These are phyloP conservation scores for Aspergillus sp. DNA, from an alignment of 2,329 filamentous ascomycete genomes.

Conservation along the genomic window DNA sequence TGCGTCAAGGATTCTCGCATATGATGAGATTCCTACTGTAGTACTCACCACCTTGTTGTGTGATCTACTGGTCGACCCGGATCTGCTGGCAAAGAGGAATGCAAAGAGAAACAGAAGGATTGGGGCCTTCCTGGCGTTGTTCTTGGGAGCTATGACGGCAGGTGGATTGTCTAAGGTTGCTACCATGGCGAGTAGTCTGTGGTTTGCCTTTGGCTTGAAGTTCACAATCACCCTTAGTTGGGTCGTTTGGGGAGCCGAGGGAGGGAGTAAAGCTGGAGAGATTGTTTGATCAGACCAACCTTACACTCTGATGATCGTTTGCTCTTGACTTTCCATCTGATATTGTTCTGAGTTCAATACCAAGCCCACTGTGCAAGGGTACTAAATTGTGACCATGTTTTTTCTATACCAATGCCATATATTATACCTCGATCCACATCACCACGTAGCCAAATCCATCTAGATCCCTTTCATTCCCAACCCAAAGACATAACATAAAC, in stretches of 20 bases:
- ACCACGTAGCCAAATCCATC: too few relatives aligned
- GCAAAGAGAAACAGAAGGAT: slow-evolving; percentile 39
- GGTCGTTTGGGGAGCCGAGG: slow-evolving; percentile 37
- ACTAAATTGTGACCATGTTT: too few relatives aligned
- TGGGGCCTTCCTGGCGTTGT: slow-evolving; percentile 40
- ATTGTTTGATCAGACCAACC: neutral
- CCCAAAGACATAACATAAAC: too few relatives aligned
- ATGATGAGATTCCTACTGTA: slow-evolving; percentile 46
- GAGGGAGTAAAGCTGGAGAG: slow-evolving; percentile 7
- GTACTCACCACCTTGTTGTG: slow-evolving; percentile 45
- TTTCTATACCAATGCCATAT: too few relatives aligned
- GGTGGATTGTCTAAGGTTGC: slow-evolving; percentile 42
- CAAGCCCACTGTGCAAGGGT: too few relatives aligned
- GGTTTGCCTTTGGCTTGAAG: slow-evolving; percentile 45
- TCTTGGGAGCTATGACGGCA: slow-evolving; percentile 44
- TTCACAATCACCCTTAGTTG: slow-evolving; percentile 36
- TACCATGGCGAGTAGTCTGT: slow-evolving; percentile 41
- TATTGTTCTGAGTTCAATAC: neutral
- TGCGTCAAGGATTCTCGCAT: slow-evolving; percentile 38
- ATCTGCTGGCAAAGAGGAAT: slow-evolving; percentile 31
- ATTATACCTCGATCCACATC: too few relatives aligned
- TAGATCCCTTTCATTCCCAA: too few relatives aligned
- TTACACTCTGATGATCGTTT: too few relatives aligned
- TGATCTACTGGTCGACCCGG: slow-evolving; percentile 42
- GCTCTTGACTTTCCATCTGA: neutral